These are phyloP conservation scores for Fusarium ramigenum DNA, from an alignment of 2,329 filamentous ascomycete species.

Conservation along the genomic window DNA sequence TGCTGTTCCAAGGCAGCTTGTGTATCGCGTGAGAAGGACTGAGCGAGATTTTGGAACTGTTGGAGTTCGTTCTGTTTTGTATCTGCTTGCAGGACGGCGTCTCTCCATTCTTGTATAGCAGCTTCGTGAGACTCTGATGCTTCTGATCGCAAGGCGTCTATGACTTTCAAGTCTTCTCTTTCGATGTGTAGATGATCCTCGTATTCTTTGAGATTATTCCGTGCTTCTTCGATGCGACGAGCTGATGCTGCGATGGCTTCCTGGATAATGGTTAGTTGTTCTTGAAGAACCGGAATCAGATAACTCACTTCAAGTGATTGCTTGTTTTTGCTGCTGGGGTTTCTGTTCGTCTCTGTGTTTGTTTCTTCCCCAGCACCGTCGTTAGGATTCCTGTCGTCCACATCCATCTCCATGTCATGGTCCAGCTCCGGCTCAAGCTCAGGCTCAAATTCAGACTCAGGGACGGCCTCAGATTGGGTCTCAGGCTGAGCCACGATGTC, in stretches of 20 bases:
- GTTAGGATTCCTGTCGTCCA: background rate
- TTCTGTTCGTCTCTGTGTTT: background rate
- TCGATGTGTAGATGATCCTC: background rate
- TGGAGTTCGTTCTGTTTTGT: constrained; percentile 1
- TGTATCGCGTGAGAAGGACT: background rate
- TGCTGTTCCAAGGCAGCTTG: background rate
- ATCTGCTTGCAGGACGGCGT: background rate
- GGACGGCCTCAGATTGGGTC: background rate
- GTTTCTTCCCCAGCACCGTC: background rate
- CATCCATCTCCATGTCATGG: background rate
- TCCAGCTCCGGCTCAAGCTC: background rate
- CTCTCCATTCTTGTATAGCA: background rate
- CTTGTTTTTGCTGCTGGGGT: background rate
- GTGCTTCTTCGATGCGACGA: background rate
- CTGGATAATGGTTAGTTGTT: background rate
- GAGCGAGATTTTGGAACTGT: background rate
- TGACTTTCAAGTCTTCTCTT: background rate
- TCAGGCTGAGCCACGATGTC: background rate
- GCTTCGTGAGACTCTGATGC: background rate
- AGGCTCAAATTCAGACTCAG: background rate
- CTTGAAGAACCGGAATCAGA: rapidly evolving
- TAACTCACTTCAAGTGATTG: background rate
- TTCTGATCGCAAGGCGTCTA: background rate
- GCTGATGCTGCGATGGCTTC: background rate
- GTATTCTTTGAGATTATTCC: background rate